Conservation (phyloP, 768 basidiomycete genomes). For the Paxillus involutus region DNA sequence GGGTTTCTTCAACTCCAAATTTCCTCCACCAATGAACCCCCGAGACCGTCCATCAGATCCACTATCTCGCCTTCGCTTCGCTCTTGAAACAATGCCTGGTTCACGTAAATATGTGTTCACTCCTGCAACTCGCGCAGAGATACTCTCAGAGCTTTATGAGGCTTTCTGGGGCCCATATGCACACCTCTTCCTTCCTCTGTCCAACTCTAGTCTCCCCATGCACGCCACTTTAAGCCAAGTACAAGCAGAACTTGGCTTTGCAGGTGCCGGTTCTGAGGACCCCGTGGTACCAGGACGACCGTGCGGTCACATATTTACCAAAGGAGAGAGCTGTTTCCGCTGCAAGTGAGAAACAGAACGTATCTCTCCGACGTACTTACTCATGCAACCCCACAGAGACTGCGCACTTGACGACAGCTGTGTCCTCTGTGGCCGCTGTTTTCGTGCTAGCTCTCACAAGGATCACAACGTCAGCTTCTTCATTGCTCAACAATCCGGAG, state of each 20-base stretch:
- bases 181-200: conserved; percentile 69
- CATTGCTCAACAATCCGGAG: conserved; percentile 87
- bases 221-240: conserved; percentile 69
- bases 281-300: conserved; percentile 65
- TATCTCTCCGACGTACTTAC: conserved; percentile 1
- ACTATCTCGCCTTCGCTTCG: conserved; percentile 70
- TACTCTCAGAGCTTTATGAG: conserved; percentile 77
- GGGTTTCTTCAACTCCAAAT: conserved; percentile 48
- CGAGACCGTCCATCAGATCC: conserved; percentile 61
- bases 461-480: conserved; percentile 94
- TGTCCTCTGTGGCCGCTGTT: conserved; percentile 88
- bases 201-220: conserved; percentile 59
- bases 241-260: conserved; percentile 57
- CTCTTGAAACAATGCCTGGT: conserved; percentile 79
- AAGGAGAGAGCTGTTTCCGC: conserved; percentile 89
- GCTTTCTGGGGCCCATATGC: conserved; percentile 80
- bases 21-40: conserved; percentile 52
- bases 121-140: conserved; percentile 71
- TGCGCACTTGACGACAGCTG: conserved; percentile 89
- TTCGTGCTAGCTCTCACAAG: conserved; percentile 81
- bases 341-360: conserved; percentile 71
- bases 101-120: conserved; percentile 78
- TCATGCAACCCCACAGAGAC: conserved; percentile 52
- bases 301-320: conserved; percentile 85
- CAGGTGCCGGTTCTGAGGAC: conserved; percentile 60